phyloP scores from a whole-genome alignment of 1,284 basidiomycete species.

The Microbotryum saponariae region DNA sequence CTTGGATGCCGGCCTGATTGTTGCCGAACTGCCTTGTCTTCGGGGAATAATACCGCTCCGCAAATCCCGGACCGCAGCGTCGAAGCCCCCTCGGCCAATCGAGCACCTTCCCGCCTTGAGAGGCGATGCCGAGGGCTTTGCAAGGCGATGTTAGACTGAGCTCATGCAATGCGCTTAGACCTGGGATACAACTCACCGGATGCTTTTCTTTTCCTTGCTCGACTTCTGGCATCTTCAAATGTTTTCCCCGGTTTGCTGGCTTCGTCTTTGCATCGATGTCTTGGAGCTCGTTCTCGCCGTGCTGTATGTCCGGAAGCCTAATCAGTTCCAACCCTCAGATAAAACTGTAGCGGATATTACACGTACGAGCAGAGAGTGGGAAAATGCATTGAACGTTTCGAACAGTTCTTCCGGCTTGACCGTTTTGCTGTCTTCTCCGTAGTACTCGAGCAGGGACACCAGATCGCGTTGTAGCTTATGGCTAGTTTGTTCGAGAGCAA shows the following conservation, averaged over 20 bases:
- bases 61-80: constrained; percentile 72
- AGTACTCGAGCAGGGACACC: constrained; percentile 56
- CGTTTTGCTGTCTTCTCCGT: constrained; percentile 61
- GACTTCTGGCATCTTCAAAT: background rate
- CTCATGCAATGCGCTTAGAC: too few relatives aligned
- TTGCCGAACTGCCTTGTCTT: constrained; percentile 50
- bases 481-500: constrained; percentile 59
- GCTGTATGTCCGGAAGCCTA: constrained; percentile 45
- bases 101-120: constrained; percentile 43
- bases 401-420: constrained; percentile 72
- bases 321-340: background rate
- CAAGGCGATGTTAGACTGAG: too few relatives aligned
- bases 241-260: constrained; percentile 30
- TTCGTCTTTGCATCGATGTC: constrained; percentile 47
- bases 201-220: too few relatives aligned
- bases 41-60: constrained; percentile 45
- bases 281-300: constrained; percentile 41
- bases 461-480: constrained; percentile 55
- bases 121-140: too few relatives aligned
- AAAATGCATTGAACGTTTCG: constrained; percentile 60
- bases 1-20: constrained; percentile 54
- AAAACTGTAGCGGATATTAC: background rate
- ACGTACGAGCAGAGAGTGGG: constrained; percentile 12
- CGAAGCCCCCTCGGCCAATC: constrained; percentile 64
- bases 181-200: too few relatives aligned